These are phyloP conservation scores for Plantago elongata DNA, from an alignment of 257 asterid species.

Conservation along the genomic window DNA sequence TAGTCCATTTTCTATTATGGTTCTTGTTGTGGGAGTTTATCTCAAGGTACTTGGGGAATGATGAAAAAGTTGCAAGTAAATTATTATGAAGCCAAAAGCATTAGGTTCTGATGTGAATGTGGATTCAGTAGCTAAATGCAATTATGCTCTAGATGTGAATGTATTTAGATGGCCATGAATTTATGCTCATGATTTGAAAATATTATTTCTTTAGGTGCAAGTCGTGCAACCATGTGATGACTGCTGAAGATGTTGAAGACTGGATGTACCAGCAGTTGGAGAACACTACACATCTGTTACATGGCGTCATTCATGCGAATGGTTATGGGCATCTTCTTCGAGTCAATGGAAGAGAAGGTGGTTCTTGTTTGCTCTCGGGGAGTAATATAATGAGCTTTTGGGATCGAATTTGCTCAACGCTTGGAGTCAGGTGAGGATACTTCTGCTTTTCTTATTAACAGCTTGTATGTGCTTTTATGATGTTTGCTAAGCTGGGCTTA, in stretches of 20 bases:
- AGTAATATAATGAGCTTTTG: constrained; percentile 75
- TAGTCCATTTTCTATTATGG: no score
- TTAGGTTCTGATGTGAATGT: no score
- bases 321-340: constrained; percentile 95
- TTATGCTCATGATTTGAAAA: background rate
- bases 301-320: constrained; percentile 80
- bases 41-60: no score
- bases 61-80: no score
- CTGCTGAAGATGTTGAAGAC: constrained; percentile 85
- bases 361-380: constrained; percentile 82
- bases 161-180: background rate
- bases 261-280: constrained; percentile 90
- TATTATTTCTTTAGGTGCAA: constrained; percentile 47
- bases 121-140: no score
- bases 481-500: background rate
- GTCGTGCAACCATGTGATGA: constrained; percentile 78
- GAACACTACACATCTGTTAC: constrained; percentile 78
- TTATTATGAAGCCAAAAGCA: no score
- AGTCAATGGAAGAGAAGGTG: constrained; percentile 97
- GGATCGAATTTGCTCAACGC: constrained; percentile 77
- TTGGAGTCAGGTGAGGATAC: constrained; percentile 68
- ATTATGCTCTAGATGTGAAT: no score
- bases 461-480: background rate
- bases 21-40: no score
- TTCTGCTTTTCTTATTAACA: background rate